Evolutionary conservation across 257 asterid species (phyloP).

Genomic region (Cinchona pubescens): DNA sequence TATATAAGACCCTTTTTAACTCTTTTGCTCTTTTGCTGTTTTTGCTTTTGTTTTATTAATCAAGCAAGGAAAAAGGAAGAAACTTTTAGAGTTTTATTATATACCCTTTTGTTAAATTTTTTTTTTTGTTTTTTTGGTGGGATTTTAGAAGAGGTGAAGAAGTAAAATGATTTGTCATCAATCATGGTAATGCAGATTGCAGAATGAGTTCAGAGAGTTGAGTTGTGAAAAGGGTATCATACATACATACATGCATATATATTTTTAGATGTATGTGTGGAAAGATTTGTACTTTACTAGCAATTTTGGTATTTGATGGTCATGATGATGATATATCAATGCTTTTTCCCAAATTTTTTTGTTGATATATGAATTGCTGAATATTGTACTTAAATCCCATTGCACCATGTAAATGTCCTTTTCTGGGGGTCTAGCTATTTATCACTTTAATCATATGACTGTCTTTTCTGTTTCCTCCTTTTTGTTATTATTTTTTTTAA

Average conservation of each 20-base stretch:
- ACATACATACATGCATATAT: background rate
- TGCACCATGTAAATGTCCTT: constrained; percentile 16
- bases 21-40: constrained; percentile 10
- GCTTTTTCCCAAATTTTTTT: constrained; percentile 13
- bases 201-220: constrained; percentile 21
- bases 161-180: constrained; percentile 24
- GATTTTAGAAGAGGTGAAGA: constrained; percentile 19
- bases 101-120: constrained; percentile 13
- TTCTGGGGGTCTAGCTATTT: background rate
- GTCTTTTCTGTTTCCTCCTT: background rate
- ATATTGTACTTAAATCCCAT: constrained; percentile 1
- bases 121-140: constrained; percentile 14
- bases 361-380: background rate
- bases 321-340: constrained; percentile 27
- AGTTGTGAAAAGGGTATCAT: constrained; percentile 19
- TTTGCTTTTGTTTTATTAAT: constrained; percentile 14
- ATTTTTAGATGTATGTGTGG: constrained; percentile 6
- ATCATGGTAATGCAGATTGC: constrained; percentile 26
- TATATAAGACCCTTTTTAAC: constrained; percentile 10
- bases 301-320: constrained; percentile 10
- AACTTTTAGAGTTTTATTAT: background rate
- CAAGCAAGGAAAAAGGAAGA: constrained; percentile 21
- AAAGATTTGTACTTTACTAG: constrained; percentile 22
- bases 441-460: constrained; percentile 5
- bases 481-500: background rate